These are phyloP conservation scores for Silene conica DNA, from an alignment of 148 eudicot species.

Conservation along the genomic window DNA sequence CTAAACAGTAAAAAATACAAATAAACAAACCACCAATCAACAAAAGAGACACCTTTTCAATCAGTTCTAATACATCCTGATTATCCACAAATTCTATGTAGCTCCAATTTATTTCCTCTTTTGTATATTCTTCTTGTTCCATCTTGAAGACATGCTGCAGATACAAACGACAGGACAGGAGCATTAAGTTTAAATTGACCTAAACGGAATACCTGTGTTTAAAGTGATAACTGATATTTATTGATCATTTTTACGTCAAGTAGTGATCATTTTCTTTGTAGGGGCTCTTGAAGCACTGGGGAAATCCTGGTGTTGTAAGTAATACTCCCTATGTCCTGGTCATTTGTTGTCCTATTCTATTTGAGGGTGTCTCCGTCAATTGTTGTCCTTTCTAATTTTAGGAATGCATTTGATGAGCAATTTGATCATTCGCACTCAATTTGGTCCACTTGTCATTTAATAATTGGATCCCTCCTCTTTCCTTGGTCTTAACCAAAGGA, in stretches of 20 bases:
- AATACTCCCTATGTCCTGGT: too few species aligned
- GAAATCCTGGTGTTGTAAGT: background rate
- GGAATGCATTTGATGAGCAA: too few species aligned
- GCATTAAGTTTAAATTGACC: background rate
- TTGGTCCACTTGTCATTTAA: too few species aligned
- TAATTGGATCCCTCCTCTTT: too few species aligned
- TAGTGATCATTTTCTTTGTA: background rate
- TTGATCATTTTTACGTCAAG: background rate
- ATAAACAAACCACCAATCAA: constrained; percentile 1
- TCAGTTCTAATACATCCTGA: constrained; percentile 92
- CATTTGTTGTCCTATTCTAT: too few species aligned
- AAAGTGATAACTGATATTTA: background rate
- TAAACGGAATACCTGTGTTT: background rate
- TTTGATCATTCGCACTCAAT: too few species aligned
- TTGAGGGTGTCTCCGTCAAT: too few species aligned
- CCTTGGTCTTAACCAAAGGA: too few species aligned
- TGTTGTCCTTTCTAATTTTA: too few species aligned
- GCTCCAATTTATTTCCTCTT: constrained; percentile 95
- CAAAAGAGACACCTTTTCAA: constrained; percentile 69
- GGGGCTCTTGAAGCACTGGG: background rate
- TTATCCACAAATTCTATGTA: constrained; percentile 98
- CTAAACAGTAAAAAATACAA: background rate
- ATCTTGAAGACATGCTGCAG: constrained; percentile 98
- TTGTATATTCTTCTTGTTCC: constrained; percentile 99
- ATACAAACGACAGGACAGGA: constrained; percentile 22